Base-by-base conservation (phyloP, 1,139 yeast species). In the Kodamaea sp. region DNA sequence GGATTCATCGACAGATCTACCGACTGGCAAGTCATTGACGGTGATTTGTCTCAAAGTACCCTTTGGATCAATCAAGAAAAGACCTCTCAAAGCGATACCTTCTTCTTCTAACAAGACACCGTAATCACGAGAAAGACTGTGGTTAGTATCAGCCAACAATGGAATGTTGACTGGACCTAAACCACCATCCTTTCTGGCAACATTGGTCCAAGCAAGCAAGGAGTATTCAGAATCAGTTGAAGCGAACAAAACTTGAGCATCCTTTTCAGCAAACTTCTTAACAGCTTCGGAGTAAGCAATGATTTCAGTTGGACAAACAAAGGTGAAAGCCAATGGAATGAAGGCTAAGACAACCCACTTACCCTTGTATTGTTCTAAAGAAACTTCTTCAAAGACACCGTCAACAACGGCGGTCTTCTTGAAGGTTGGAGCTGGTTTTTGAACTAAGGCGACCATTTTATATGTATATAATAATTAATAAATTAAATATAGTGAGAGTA, bases 221-320 rank as follows among this genome's bases (percentile, higher is more conserved):
- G 97, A 82, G 84, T 86, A 92, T 76, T 92, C 97, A 46, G 97
- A 90, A 75, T 92, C 98, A 56, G 97, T 90, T 48, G 97, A 90
- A 54, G 97, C 97, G 57, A 92, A 89, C 64, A 92, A 79, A 41
- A 92, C 83, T 73, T 88, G 86, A 54, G 89, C 81, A 59, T 82
- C 92, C 67, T 88, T 84, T 54, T 80, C 95, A 55, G 84, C 70
- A 73, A 92, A 92, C 77, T 84, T 81, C 77, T 84, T 80, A 56
- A 80, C 84, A 54, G 96, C 96, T 57, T 90, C 96, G 49, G 96
- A 86, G 84, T 88, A 92, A 58, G 97, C 97, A 71, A 92, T 83
- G 75, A 90, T 89, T 78, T 90, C 97, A 53, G 97, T 92, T 67
- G 97, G 98, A 74, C 98, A 92, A 52, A 92, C 97, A 58, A 92